phyloP scores from a whole-genome alignment of 441 rosid genomes.

The Gossypium trilobum region DNA sequence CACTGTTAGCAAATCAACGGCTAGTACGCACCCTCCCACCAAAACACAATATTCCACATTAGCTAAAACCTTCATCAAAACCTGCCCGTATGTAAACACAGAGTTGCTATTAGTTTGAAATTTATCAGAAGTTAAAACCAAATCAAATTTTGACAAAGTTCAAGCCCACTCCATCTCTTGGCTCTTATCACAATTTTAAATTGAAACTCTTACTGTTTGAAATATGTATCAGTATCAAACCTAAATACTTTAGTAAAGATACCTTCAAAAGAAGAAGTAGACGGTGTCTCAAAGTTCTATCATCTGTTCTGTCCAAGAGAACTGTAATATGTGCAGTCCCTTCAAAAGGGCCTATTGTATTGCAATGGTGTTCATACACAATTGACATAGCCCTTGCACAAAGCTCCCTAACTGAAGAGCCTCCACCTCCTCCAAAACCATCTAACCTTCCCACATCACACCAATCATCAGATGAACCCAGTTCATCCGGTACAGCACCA shows the following conservation, averaged over 20 bases:
- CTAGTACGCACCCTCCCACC: slow-evolving; percentile 96
- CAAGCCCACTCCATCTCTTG: neutral
- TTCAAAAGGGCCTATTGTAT: slow-evolving; percentile 79
- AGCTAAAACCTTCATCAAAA: slow-evolving; percentile 77
- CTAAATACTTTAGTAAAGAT: slow-evolving; percentile 1
- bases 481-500: slow-evolving; percentile 93
- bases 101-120: slow-evolving; percentile 9
- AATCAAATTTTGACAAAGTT: neutral
- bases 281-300: slow-evolving; percentile 95
- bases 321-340: slow-evolving; percentile 93
- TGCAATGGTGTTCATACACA: slow-evolving; percentile 90
- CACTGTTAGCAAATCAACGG: slow-evolving; percentile 88
- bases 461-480: slow-evolving; percentile 97
- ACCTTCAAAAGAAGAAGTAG: slow-evolving; percentile 94
- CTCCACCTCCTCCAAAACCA: slow-evolving; percentile 99
- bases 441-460: slow-evolving; percentile 97
- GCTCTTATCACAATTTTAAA: neutral
- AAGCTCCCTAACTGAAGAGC: slow-evolving; percentile 94
- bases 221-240: neutral
- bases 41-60: slow-evolving; percentile 89
- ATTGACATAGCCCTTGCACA: slow-evolving; percentile 99
- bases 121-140: slow-evolving; percentile 1
- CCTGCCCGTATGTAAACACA: slow-evolving; percentile 35
- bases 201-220: neutral
- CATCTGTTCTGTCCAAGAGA: slow-evolving; percentile 92